Conservation (phyloP, 208 protist species). For the Leishmania guyanensis region DNA sequence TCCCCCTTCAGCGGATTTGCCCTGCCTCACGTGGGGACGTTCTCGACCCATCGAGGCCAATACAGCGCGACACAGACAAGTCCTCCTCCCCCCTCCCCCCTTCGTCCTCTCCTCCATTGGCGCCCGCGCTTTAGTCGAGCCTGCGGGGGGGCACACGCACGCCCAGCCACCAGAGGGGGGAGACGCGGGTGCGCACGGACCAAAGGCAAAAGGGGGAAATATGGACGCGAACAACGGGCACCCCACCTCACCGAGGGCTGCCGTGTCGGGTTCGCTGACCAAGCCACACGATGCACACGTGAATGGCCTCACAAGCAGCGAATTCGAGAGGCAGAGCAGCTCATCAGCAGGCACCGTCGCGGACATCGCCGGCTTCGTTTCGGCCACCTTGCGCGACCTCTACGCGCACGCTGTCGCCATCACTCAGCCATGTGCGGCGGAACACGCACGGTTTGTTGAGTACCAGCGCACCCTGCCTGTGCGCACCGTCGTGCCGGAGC, state of each 20-base stretch:
- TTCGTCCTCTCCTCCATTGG: background rate
- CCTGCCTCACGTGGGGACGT: too few species aligned
- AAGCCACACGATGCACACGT: background rate
- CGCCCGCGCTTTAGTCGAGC: background rate
- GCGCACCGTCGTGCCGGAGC: conserved; percentile 65
- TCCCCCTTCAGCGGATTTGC: too few species aligned
- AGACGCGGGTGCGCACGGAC: background rate
- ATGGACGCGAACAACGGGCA: background rate
- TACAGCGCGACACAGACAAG: too few species aligned
- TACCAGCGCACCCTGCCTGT: conserved; percentile 62
- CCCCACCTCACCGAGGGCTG: background rate
- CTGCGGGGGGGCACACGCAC: background rate
- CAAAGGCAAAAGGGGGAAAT: background rate
- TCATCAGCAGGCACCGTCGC: background rate
- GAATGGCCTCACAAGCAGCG: background rate
- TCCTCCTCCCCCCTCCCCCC: background rate
- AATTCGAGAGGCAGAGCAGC: background rate
- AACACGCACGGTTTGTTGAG: conserved; percentile 37
- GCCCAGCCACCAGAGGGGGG: background rate
- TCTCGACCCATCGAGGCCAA: too few species aligned
- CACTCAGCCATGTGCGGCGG: conserved; percentile 25
- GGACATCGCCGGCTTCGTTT: background rate
- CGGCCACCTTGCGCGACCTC: background rate
- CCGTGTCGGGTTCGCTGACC: background rate
- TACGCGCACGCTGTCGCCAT: conserved; percentile 6